Evolutionary conservation across 192 early-diverging fungal genomes (phyloP), one percentile per base, ranked within the genome.

Genomic region (Linnemannia hyalina): DNA sequence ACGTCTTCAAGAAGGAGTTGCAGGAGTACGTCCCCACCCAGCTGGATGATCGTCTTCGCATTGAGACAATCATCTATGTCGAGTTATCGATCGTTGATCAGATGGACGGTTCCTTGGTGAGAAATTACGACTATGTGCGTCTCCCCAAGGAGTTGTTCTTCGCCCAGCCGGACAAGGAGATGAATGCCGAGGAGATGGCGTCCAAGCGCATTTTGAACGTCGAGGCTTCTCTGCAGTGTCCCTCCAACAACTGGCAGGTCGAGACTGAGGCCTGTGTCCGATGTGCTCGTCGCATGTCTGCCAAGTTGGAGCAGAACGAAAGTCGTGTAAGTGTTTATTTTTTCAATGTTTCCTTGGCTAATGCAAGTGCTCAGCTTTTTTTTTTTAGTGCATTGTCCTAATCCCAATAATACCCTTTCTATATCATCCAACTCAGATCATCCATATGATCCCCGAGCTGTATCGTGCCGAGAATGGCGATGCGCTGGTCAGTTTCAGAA

Each of bases 11-110:
- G 70, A 86, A 86, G 76, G 84, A 86, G 54, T 75, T 74, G 15
- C 84, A 86, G 68, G 84, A 86, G 72, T 86, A 86, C 35, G 71
- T 86, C 3, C 79, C 84, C 6, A 81, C 80, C n/a, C 84, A 80
- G 41, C 57, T 72, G 52, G 84, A 81, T 6, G 84, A 86, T 38
- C 84, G 78, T 26, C 84, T 86, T 13, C 84, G 84, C 41, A 86
- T 86, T 35, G 84, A 86, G 65, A 86, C 84, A 16, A 86, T 86
- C 75, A 76, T 86, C 40, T 86, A 86, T 75, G 79, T 73, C 26
- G 84, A 86, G 63, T 71, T 86, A 38, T 86, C 84, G 26, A 77
- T 86, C 63, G 75, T 86, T 16, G 69, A 57, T 42, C 75, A 74
- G 35, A 41, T 26, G 10, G 68, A 77, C 22, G 78, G 80, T 18